Percentiles rank a stretch among this genome's conserved stretches.
These are phyloP conservation scores for Lyophyllum decastes DNA, from an alignment of 768 basidiomycete species.

Conservation along the genomic window DNA sequence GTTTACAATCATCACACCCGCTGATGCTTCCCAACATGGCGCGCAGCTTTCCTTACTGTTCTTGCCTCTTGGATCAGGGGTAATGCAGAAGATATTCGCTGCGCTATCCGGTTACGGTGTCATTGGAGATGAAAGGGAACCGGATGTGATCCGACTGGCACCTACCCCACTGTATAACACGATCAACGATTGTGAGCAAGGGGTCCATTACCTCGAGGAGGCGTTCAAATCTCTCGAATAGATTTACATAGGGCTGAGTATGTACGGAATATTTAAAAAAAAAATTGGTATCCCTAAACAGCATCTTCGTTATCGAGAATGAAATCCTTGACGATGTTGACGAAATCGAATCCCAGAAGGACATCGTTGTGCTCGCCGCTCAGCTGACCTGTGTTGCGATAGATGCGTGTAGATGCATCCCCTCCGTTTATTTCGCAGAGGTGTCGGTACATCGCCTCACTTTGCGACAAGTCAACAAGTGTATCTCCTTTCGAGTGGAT, in stretches of 20 bases:
- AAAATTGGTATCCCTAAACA: neutral
- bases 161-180: slow-evolving; percentile 89
- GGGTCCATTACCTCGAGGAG: slow-evolving; percentile 64
- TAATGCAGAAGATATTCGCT: slow-evolving; percentile 74
- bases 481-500: slow-evolving; percentile 76
- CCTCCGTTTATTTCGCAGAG: slow-evolving; percentile 41
- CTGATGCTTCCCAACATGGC: slow-evolving; percentile 65
- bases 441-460: slow-evolving; percentile 56
- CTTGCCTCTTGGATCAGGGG: slow-evolving; percentile 55
- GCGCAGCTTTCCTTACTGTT: slow-evolving; percentile 88
- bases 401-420: slow-evolving; percentile 20
- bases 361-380: slow-evolving; percentile 57
- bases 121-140: slow-evolving; percentile 88
- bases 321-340: slow-evolving; percentile 46
- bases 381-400: slow-evolving; percentile 40
- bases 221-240: slow-evolving; percentile 39
- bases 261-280: neutral
- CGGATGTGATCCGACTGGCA: slow-evolving; percentile 89
- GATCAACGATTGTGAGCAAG: slow-evolving; percentile 72
- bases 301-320: slow-evolving; percentile 21
- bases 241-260: neutral
- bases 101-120: slow-evolving; percentile 70
- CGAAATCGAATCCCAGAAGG: slow-evolving; percentile 41
- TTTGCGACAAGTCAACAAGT: slow-evolving; percentile 65
- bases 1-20: slow-evolving; percentile 95